Evolutionary conservation across 768 basidiomycete species (phyloP), one percentile per base, ranked within the genome.

Genomic region (Pleurotus platypus): DNA sequence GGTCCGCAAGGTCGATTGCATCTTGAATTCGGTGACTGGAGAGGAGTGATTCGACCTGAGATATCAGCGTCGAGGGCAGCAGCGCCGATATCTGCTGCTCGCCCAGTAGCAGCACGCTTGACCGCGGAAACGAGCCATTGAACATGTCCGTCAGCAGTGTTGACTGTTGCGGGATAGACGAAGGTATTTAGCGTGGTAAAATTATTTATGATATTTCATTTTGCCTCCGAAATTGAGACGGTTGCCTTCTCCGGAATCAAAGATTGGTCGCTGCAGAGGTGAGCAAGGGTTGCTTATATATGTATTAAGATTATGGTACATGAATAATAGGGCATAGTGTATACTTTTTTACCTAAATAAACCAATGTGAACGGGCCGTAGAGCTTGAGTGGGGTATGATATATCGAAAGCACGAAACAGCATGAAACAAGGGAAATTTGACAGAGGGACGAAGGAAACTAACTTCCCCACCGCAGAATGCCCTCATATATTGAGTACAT

Each of bases 401-500:
- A 26, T n/a, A 43, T 15, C 42, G 42, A 43, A 43, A 43, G 42
- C 42, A 43, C 18, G 18, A 43, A 43, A n/a, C 15, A 43, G 42
- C 15, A 43, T 43, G 18, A n/a, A 43, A 30, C 27, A 39, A 40
- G 15, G 37, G 38, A 16, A 39, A 16, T 12, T 18, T 15, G 22
- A 20, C 15, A 6, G 38, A 27, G 30, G 35, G 22, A 15, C 12
- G 18, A n/a, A n/a, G 27, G 27, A 5, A 37, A 15, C 50, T 53
- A 53, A 18, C 50, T 53, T 39, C 75, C 75, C 85, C 85, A 91
- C 42, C 85, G 78, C 27, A 95, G 74, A 27, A 87, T 76, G 24
- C 88, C 85, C 70, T 98, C 95, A 66, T 98, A 98, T 66, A 97
- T 94, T 60, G 86, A 86, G 74, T 89, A 99, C 96, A 98, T 98